Conservation (phyloP, 2,329 filamentous ascomycete species). For the Epicoccum nigrum region DNA sequence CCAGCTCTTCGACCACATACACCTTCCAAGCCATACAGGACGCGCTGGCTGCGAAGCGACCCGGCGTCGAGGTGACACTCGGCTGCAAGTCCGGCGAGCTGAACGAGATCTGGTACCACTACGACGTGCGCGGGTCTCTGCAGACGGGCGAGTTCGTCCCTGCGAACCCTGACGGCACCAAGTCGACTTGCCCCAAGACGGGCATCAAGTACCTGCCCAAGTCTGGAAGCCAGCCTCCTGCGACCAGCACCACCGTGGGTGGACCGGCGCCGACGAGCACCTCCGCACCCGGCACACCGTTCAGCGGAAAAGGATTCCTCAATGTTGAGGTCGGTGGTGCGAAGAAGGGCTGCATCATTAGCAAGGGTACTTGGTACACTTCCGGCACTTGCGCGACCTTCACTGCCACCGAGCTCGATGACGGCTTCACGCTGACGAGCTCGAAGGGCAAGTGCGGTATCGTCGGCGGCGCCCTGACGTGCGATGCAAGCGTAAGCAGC, state of each 20-base stretch:
- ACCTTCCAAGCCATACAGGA: constrained; percentile 62
- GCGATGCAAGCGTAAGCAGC: constrained; percentile 55
- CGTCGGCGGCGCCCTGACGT: constrained; percentile 60
- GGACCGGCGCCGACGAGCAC: constrained; percentile 39
- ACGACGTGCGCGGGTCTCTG: constrained; percentile 64
- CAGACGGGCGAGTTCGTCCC: constrained; percentile 67
- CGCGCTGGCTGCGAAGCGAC: constrained; percentile 60
- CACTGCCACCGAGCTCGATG: constrained; percentile 54
- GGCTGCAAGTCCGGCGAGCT: constrained; percentile 60
- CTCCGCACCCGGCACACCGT: constrained; percentile 50
- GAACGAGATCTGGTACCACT: constrained; percentile 67
- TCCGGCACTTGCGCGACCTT: constrained; percentile 72
- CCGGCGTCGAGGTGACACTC: constrained; percentile 63
- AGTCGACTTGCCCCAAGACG: constrained; percentile 65
- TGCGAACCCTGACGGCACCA: constrained; percentile 62
- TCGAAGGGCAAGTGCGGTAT: constrained; percentile 60
- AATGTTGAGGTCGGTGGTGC: constrained; percentile 59
- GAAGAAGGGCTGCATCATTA: constrained; percentile 70
- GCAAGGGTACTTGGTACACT: constrained; percentile 69
- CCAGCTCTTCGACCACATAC: constrained; percentile 64
- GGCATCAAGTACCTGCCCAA: constrained; percentile 72
- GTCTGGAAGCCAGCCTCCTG: constrained; percentile 36
- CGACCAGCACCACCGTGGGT: constrained; percentile 36
- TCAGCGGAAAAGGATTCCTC: constrained; percentile 65
- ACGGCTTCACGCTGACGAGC: constrained; percentile 41